Conservation (phyloP, 1,139 yeast species). For the Yamadazyma sp. region DNA sequence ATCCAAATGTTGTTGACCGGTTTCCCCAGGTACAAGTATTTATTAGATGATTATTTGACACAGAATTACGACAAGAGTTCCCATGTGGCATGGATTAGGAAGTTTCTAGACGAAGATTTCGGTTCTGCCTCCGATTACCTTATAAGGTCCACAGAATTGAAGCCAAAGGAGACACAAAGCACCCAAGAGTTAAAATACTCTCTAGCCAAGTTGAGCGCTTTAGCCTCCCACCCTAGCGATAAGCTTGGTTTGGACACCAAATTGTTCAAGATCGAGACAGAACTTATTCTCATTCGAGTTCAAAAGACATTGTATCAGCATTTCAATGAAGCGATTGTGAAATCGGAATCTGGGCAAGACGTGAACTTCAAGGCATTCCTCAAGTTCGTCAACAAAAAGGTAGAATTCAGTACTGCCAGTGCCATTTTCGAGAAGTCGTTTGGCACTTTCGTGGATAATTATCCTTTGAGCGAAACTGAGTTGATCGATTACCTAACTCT, state of each 20-base stretch:
- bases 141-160: slow-evolving; percentile 33
- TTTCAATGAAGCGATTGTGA: slow-evolving; percentile 23
- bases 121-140: slow-evolving; percentile 51
- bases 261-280: slow-evolving; percentile 46
- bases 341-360: slow-evolving; percentile 13
- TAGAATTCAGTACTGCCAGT: slow-evolving; percentile 16
- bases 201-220: slow-evolving; percentile 61
- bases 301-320: slow-evolving; percentile 43
- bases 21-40: slow-evolving; percentile 54
- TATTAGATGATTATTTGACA: slow-evolving; percentile 53
- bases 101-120: slow-evolving; percentile 54
- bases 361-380: slow-evolving; percentile 21
- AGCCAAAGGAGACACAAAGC: slow-evolving; percentile 41
- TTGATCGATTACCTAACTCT: slow-evolving; percentile 61
- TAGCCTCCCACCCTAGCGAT: slow-evolving; percentile 25
- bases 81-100: slow-evolving; percentile 73
- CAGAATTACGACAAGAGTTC: slow-evolving; percentile 49
- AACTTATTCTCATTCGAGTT: slow-evolving; percentile 46
- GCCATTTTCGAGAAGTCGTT: slow-evolving; percentile 32
- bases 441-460: slow-evolving; percentile 33
- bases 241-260: slow-evolving; percentile 20
- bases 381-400: slow-evolving; percentile 17
- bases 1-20: slow-evolving; percentile 55
- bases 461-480: slow-evolving; percentile 44
- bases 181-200: slow-evolving; percentile 62